Evolutionary conservation across 371 early-diverging fungal genomes (phyloP).

Genomic region (Mucor piriformis): DNA sequence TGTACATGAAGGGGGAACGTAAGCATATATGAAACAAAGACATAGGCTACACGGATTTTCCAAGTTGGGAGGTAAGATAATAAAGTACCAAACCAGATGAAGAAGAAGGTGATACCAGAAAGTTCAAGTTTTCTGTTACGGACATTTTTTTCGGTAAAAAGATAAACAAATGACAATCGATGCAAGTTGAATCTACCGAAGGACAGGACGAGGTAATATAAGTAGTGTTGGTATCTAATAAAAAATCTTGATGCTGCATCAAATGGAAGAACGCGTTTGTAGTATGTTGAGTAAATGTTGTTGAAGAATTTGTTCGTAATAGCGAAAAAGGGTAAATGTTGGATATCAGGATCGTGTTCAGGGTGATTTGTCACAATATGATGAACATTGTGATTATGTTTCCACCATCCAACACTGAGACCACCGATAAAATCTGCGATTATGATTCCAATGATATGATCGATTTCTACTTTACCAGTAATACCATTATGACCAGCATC

Average conservation of each 20-base stretch:
- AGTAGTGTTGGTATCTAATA: slow-evolving; percentile 80
- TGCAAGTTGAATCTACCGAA: slow-evolving; percentile 95
- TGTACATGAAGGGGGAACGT: slow-evolving; percentile 93
- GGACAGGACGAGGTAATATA: slow-evolving; percentile 84
- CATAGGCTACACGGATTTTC: slow-evolving; percentile 63
- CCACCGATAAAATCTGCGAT: slow-evolving; percentile 87
- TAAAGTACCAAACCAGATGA: slow-evolving; percentile 78
- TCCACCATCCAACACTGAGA: slow-evolving; percentile 96
- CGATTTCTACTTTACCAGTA: slow-evolving; percentile 73
- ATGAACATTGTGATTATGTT: slow-evolving; percentile 93
- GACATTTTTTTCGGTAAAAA: slow-evolving; percentile 62
- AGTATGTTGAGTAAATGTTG: slow-evolving; percentile 91
- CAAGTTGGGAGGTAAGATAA: slow-evolving; percentile 72
- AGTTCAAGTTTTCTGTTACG: slow-evolving; percentile 79
- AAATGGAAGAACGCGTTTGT: slow-evolving; percentile 80
- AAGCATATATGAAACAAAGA: slow-evolving; percentile 79
- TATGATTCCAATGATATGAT: slow-evolving; percentile 81
- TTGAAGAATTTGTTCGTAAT: slow-evolving; percentile 80
- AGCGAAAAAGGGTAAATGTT: slow-evolving; percentile 95
- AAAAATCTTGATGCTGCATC: slow-evolving; percentile 77
- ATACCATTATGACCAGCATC: slow-evolving; percentile 96
- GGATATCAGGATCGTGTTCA: slow-evolving; percentile 96
- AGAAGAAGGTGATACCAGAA: slow-evolving; percentile 70
- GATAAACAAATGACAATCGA: slow-evolving; percentile 69
- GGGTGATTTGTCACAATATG: slow-evolving; percentile 89